Base-by-base conservation (phyloP, 2,329 filamentous ascomycete genomes). In the Penicillium verrucosum region DNA sequence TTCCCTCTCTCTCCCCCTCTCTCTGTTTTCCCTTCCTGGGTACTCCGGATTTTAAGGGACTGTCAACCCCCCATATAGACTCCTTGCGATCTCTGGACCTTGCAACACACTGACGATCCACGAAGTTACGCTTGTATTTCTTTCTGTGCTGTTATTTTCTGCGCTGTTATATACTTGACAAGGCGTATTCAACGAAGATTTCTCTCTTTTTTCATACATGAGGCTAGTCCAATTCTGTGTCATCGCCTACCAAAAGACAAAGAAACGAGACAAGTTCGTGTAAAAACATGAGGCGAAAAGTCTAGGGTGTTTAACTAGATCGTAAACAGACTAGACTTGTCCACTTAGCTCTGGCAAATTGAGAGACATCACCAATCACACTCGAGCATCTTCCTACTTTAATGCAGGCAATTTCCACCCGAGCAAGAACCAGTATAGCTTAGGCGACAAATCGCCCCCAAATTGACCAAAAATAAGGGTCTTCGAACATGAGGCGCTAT, bases 101-200 rank as follows among this genome's bases (percentile, higher is more conserved):
- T 51, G 40, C 49, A 23, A 44, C 48, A 45, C 27, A 44, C 23
- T 45, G 29, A 51, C n/a, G 49, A 48, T 34, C 52, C 47, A 55
- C 52, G 52, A 55, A 36, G 52, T 55, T 55, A 55, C 38, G 52
- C 30, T 50, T 51, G 49, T 51, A 44, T 44, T 51, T 51, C 21
- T 49, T 30, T 43, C 9, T 51, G 30, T 25, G 34, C 18, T 29
- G 29, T 50, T 49, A 2, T 36, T 34, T 16, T 34, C 9, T 51
- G 30, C 34, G 34, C 10, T 29, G 21, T 50, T 49, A 1, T 37
- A n/a, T 36, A 18, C 21, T 38, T 44, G 37, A 44, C 21, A 18
- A n/a, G 23, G 23, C 50, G 50, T 23, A 30, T 41, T 41, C 36
- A 37, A 40, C 10, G 8, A 18, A 25, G 9, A 2, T 40, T 21